A percentile compares a stretch with the other conserved stretches of the same genome.
Evolutionary conservation across 2,329 filamentous ascomycete genomes (phyloP).

Genomic region (Epichloe baconii): DNA sequence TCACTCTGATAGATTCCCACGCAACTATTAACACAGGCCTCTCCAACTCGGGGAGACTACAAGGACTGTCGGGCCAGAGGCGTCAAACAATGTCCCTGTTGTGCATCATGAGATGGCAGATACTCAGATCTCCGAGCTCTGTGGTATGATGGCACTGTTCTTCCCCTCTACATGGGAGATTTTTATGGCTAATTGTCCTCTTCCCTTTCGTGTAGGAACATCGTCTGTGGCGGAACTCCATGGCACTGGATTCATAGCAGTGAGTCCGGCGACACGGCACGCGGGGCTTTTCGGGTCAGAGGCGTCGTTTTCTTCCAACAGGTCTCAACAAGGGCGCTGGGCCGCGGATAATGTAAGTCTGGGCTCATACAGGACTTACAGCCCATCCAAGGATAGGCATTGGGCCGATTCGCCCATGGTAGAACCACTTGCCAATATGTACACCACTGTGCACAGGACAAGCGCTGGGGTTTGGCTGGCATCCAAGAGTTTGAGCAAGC

Average conservation of each 20-base stretch:
- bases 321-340: not conserved
- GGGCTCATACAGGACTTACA: not conserved
- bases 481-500: conserved; percentile 1
- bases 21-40: not conserved
- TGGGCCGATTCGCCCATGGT: not conserved
- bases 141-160: conserved; percentile 21
- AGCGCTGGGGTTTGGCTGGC: not conserved
- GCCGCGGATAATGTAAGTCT: not conserved
- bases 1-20: not conserved
- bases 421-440: not conserved
- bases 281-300: not conserved
- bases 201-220: conserved; percentile 22
- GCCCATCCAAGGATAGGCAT: not conserved
- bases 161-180: not conserved
- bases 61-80: no score
- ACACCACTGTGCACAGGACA: not conserved
- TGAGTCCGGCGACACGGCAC: conserved; percentile 1
- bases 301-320: not conserved
- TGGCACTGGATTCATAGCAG: conserved; percentile 17
- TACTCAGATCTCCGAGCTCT: conserved; percentile 32
- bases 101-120: conserved; percentile 27
- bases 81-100: not conserved
- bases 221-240: conserved; percentile 32
- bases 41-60: conserved; percentile 2
- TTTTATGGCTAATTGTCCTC: not conserved